Base-by-base conservation (phyloP, 2,329 filamentous ascomycete genomes). In the Botryotinia narcissicola region DNA sequence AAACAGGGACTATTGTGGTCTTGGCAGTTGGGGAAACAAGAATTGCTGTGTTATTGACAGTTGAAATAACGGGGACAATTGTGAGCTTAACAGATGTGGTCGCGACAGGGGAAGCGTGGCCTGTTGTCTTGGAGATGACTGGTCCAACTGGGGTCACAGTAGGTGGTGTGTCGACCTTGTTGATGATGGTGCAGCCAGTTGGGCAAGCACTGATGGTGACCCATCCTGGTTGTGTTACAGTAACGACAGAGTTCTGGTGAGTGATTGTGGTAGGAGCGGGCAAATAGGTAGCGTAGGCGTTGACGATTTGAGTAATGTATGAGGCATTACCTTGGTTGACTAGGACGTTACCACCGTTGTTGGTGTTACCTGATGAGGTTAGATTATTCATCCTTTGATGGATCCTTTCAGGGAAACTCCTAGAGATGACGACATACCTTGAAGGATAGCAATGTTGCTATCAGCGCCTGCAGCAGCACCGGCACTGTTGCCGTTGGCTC, bases 121-220 rank as follows among this genome's bases (percentile, higher is more conserved):
- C 22, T 3, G 35, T 40, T n/a, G 10, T 59, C 20, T n/a, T 35
- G 14, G 32, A 20, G 29, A 61, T 37, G 35, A 61, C 35, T 25
- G 37, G 46, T 35, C 22, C 59, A 44, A 71, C 64, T 37, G 74
- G 62, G 9, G 74, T 35, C n/a, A 74, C 68, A 14, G 64, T 72
- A 42, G 73, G 73, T 37, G 60, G 74, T 1, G 25, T 32, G 10
- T 60, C 66, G 29, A 60, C 22, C 54, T 71, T 63, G 63, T 75
- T 73, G 57, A 59, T 61, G 59, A 76, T 76, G 57, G 76, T 75
- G 70, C 75, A 76, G 29, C 67, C 66, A 25, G 67, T 35, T 6
- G 73, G 71, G 68, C 74, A 76, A 66, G 72, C 61, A 42, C 71
- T 75, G 59, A 76, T 70, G 25, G 75, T 75, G 60, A 74, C 70